A percentile compares a stretch with the other conserved stretches of the same genome.
phyloP scores from a whole-genome alignment of 2,329 filamentous ascomycete species.

The Aciculosporium take region DNA sequence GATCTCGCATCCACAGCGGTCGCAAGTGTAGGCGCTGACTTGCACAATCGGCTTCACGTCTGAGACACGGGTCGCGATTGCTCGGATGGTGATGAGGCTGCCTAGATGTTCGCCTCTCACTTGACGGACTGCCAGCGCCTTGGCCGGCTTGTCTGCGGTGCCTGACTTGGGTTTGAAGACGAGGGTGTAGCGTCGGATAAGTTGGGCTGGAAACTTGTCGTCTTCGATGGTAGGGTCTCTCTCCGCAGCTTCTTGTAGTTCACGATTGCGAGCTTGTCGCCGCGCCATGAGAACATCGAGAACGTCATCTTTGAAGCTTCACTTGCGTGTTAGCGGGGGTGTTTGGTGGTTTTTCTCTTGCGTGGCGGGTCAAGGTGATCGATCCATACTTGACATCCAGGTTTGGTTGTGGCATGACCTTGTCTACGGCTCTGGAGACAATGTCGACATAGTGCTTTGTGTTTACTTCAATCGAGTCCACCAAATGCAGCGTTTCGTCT shows the following conservation, averaged over 20 bases:
- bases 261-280: slow-evolving; percentile 72
- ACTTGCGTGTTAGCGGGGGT: slow-evolving; percentile 1
- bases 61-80: slow-evolving; percentile 87
- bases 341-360: not conserved
- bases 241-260: slow-evolving; percentile 53
- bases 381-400: slow-evolving; percentile 55
- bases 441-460: slow-evolving; percentile 93
- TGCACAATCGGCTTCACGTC: slow-evolving; percentile 97
- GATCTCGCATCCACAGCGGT: slow-evolving; percentile 90
- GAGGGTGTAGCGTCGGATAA: slow-evolving; percentile 86
- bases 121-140: slow-evolving; percentile 75
- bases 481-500: slow-evolving; percentile 51
- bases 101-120: slow-evolving; percentile 88
- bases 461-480: slow-evolving; percentile 77
- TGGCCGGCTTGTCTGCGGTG: slow-evolving; percentile 46
- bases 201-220: slow-evolving; percentile 76
- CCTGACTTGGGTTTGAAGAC: slow-evolving; percentile 88
- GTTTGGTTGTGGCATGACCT: slow-evolving; percentile 64
- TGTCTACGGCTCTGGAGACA: slow-evolving; percentile 76
- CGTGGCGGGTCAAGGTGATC: not conserved
- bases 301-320: slow-evolving; percentile 89
- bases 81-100: slow-evolving; percentile 82
- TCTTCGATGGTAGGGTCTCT: slow-evolving; percentile 51
- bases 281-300: slow-evolving; percentile 94
- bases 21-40: slow-evolving; percentile 95